These are phyloP conservation scores for Hypoxylon lienhwacheense DNA, from an alignment of 495 filamentous ascomycete species.

Conservation along the genomic window DNA sequence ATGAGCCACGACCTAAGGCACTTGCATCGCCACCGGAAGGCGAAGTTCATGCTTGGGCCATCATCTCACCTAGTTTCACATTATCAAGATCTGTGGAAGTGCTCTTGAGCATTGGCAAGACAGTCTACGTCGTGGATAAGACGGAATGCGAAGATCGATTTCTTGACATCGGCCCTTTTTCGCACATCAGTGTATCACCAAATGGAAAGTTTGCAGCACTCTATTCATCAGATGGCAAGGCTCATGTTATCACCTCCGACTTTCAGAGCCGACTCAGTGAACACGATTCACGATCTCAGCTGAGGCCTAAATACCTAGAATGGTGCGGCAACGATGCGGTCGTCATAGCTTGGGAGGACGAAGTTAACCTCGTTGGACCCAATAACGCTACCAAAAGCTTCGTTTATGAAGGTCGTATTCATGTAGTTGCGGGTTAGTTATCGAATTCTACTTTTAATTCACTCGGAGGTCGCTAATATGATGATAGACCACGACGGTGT, in stretches of 20 bases:
- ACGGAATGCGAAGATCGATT: conserved; percentile 88
- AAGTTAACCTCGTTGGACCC: conserved; percentile 92
- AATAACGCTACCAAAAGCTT: conserved; percentile 77
- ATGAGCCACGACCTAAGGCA: conserved; percentile 84
- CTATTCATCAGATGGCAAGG: conserved; percentile 80
- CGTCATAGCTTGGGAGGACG: conserved; percentile 95
- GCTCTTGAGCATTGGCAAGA: conserved; percentile 80
- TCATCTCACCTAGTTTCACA: conserved; percentile 86
- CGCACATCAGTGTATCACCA: conserved; percentile 84
- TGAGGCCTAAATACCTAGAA: conserved; percentile 81
- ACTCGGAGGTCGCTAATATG: conserved; percentile 63
- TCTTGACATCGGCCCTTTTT: conserved; percentile 89
- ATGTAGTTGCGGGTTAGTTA: conserved; percentile 76
- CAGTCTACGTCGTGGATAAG: conserved; percentile 82
- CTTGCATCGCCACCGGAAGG: conserved; percentile 78
- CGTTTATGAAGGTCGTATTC: conserved; percentile 88
- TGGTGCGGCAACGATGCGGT: conserved; percentile 98
- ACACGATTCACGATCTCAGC: conserved; percentile 83
- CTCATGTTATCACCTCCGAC: conserved; percentile 92
- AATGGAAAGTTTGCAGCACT: conserved; percentile 86
- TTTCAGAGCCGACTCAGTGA: conserved; percentile 91
- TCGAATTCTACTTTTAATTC: conserved; percentile 30
- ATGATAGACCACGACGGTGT: conserved; percentile 85
- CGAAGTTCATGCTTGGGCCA: conserved; percentile 81
- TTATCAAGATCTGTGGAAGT: conserved; percentile 96